A percentile compares a stretch with the other conserved stretches of the same genome.
Conservation (phyloP, 108 stramenopile species). For the Stephanodiscus triporus region DNA sequence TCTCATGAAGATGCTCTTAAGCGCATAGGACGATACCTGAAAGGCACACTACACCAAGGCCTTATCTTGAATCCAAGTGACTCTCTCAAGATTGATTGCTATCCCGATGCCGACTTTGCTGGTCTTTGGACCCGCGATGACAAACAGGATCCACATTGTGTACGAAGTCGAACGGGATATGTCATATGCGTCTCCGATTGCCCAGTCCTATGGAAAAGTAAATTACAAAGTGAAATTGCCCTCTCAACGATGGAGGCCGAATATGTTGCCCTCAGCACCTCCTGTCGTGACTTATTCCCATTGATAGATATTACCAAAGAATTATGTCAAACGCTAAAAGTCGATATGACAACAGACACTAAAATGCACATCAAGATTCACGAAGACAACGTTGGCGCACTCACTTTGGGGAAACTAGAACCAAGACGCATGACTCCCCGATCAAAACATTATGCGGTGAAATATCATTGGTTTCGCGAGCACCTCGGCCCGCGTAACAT, state of each 20-base stretch:
- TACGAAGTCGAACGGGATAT: constrained; percentile 56
- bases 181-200: constrained; percentile 36
- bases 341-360: neutral
- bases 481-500: too few relatives aligned
- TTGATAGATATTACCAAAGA: too few relatives aligned
- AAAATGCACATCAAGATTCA: neutral
- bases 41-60: constrained; percentile 42
- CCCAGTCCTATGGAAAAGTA: constrained; percentile 53
- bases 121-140: constrained; percentile 44
- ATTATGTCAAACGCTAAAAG: too few relatives aligned
- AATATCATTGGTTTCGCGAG: too few relatives aligned
- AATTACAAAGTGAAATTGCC: constrained; percentile 53
- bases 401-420: too few relatives aligned
- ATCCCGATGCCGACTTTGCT: constrained; percentile 55
- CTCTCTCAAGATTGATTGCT: constrained; percentile 36
- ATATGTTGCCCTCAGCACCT: constrained; percentile 41
- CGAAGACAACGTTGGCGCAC: constrained; percentile 15
- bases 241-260: constrained; percentile 59
- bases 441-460: too few relatives aligned
- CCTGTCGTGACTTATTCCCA: constrained; percentile 47
- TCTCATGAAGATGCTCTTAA: constrained; percentile 29
- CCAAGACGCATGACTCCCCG: too few relatives aligned
- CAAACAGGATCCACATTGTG: constrained; percentile 35
- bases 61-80: constrained; percentile 28
- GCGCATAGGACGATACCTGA: constrained; percentile 36